phyloP scores from a whole-genome alignment of 2,329 filamentous ascomycete species.

The Cladosporium sp. region DNA sequence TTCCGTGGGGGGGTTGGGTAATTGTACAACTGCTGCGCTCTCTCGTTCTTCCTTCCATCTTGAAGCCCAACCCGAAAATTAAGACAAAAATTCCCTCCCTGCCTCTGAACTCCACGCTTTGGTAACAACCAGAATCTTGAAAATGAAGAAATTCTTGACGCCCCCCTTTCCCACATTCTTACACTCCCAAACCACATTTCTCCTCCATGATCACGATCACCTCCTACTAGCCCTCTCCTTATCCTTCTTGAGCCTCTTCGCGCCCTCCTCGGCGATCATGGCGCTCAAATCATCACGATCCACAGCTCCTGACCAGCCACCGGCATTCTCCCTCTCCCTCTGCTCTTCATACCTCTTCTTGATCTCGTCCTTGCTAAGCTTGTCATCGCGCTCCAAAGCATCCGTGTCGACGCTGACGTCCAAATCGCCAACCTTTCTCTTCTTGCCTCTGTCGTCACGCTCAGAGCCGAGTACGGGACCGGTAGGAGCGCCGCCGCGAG shows the following conservation, averaged over 20 bases:
- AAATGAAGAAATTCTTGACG: conserved; percentile 4
- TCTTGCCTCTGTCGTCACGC: conserved; percentile 72
- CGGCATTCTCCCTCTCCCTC: conserved; percentile 54
- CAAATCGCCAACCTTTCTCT: conserved; percentile 87
- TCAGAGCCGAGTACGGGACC: conserved; percentile 77
- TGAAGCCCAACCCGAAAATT: too few relatives aligned
- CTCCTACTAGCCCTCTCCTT: conserved; percentile 64
- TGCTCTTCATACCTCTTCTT: conserved; percentile 72
- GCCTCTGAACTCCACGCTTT: conserved; percentile 8
- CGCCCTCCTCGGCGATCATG: conserved; percentile 91
- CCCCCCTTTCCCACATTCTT: background rate
- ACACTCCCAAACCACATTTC: background rate
- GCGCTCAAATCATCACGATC: conserved; percentile 89
- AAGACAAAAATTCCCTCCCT: background rate
- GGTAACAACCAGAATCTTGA: conserved; percentile 1
- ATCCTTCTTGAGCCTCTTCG: conserved; percentile 86
- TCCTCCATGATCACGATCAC: background rate
- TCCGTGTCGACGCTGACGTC: conserved; percentile 91
- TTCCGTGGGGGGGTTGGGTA: too few relatives aligned
- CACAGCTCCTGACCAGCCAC: conserved; percentile 63
- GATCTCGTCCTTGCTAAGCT: conserved; percentile 80
- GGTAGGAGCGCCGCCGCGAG: conserved; percentile 41
- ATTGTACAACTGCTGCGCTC: too few relatives aligned
- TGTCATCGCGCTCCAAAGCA: conserved; percentile 67
- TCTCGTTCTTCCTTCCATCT: too few relatives aligned